Evolutionary conservation across 441 rosid genomes (phyloP).

Genomic region (Croton laevigatus): DNA sequence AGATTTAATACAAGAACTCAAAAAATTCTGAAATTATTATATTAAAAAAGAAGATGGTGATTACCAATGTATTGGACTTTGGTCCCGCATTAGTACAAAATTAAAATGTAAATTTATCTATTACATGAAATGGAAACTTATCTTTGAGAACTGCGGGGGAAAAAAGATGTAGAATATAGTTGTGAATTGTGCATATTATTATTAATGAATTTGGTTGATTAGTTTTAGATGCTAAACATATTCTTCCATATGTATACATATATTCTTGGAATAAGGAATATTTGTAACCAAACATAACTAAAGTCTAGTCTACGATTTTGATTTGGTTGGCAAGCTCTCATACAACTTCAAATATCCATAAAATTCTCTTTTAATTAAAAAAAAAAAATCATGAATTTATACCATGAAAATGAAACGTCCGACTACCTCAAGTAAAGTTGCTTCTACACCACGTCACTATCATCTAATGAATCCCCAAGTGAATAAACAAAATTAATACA

Average conservation of each 20-base stretch:
- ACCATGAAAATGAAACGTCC: background rate
- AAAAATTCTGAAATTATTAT: too few relatives aligned
- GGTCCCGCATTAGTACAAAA: too few relatives aligned
- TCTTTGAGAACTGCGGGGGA: too few relatives aligned
- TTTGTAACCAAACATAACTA: background rate
- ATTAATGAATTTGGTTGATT: background rate
- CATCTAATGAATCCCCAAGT: too few relatives aligned
- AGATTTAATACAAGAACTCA: too few relatives aligned
- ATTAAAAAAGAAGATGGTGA: too few relatives aligned
- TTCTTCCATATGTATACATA: background rate
- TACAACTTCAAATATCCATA: background rate
- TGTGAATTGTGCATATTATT: too few relatives aligned
- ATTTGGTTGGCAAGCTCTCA: background rate
- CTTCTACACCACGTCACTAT: background rate
- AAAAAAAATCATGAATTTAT: background rate
- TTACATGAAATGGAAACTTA: too few relatives aligned
- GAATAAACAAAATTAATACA: too few relatives aligned
- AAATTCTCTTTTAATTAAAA: background rate
- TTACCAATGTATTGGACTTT: too few relatives aligned
- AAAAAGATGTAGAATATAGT: too few relatives aligned
- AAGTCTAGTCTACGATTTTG: background rate
- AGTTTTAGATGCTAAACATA: background rate
- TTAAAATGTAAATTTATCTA: too few relatives aligned
- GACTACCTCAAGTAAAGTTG: background rate
- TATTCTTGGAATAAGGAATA: constrained; percentile 7